Base-by-base conservation (phyloP, 192 early-diverging fungal species). In the Chytriomyces sp. region DNA sequence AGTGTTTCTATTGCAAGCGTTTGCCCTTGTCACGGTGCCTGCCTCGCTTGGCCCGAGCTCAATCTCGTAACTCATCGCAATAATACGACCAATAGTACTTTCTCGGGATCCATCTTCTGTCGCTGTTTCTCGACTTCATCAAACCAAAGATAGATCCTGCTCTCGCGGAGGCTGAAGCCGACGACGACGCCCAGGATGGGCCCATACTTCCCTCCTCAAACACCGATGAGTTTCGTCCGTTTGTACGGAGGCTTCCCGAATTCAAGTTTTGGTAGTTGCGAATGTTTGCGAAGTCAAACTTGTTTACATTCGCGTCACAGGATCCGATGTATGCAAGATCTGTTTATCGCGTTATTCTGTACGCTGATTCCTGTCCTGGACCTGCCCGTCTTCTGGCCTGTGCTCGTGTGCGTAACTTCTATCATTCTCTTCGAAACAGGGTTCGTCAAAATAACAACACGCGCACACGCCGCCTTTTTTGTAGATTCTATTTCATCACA, bases 311-410 rank as follows among this genome's bases (percentile, higher is more conserved):
- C 14, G 31, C 40, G 31, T n/a, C 62, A 1, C 65, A 94, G 92
- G 93, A 85, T 91, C 79, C 87, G 89, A 60, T 86, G 92, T 39
- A 96, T 92, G 12, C 81, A 90, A 73, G 93, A 94, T 0, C 89
- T 93, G 41, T 39, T 89, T 52, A 88, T 95, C 64, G 89, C 96
- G 14, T 79, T 96, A 49, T 78, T 93, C 37, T 96, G 94, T 84
- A 93, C 94, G 52, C 85, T 96, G 72, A 74, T 94, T 79, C 63
- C 86, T n/a, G 75, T 92, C 54, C 90, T 98, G 75, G 95, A 99
- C 73, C 87, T 99, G 49, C 98, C 98, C 14, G 98, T 99, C 4
- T 99, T 94, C 81, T 99, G 98, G 98, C 98, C 98, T 3, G 98
- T 98, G 73, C 86, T 98, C 33, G 79, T 98, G 80, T 84, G 73